Base-by-base conservation (phyloP, 192 early-diverging fungal genomes). In the Funneliformis mosseae region DNA sequence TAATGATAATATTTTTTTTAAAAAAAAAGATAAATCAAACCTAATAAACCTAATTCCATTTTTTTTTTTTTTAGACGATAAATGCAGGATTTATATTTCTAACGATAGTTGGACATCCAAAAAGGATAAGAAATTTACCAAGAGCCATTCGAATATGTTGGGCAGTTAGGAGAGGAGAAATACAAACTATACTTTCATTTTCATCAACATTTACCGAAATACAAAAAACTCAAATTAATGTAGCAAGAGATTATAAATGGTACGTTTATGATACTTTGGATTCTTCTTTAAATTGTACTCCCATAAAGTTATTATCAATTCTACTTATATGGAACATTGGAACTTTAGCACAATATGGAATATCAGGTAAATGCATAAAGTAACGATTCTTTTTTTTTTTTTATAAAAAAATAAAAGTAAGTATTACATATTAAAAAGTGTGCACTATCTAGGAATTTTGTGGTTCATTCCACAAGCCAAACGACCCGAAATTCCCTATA, bases 271-370 rank as follows among this genome's bases (percentile, higher is more conserved):
- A 73, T 45, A 39, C 23, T 25, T 27, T 33, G 33, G 71, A 73
- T 42, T 4, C 5, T 42, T 42, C 71, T 3, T 73, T 73, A 23
- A 48, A 25, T 46, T 73, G 71, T 41, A 39, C 42, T 25, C 71
- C 71, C 11, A 27, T 21, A 48, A 42, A 48, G 21, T 73, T 73
- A 48, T 46, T 27, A 25, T 25, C 23, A 39, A 46, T 73, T 46
- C 18, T 73, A 12, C 4, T 48, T 42, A 46, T 41, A 41, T 73
- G 71, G 71, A 73, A 73, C 45, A 42, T 73, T 73, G 71, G 71
- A 27, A 73, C 41, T 73, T 48, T 73, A 8, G 41, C 41, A 0
- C 71, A 73, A 73, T 73, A 46, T 21, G 71, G 71, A 73, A 46
- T 73, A 41, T 73, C 38, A 41, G 71, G 71, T 73, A 73, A 25